A percentile compares a stretch with the other conserved stretches of the same genome.
phyloP scores from a whole-genome alignment of 805 yeast genomes.

The Ogataea degrootiae region DNA sequence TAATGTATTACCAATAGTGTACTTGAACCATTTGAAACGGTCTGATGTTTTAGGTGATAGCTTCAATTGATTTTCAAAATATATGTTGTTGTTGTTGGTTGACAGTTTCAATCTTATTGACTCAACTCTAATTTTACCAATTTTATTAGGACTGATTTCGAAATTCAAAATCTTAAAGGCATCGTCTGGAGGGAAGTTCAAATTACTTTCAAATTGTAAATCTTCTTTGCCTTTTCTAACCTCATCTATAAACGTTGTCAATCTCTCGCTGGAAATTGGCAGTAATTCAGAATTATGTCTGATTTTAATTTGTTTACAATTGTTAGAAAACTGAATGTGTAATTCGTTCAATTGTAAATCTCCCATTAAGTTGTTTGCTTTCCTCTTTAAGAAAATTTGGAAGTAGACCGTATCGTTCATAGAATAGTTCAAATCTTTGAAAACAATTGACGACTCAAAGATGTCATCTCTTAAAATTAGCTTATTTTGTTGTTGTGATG shows the following conservation, averaged over 20 bases:
- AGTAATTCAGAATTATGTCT: slow-evolving; percentile 7
- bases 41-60: not conserved
- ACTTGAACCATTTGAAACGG: slow-evolving; percentile 14
- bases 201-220: slow-evolving; percentile 10
- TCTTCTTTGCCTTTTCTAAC: slow-evolving; percentile 2
- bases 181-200: slow-evolving; percentile 9
- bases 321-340: slow-evolving; percentile 17
- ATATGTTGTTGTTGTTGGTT: slow-evolving; percentile 7
- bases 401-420: slow-evolving; percentile 21
- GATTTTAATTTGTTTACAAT: slow-evolving; percentile 6
- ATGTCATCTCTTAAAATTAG: slow-evolving; percentile 15
- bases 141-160: slow-evolving; percentile 15
- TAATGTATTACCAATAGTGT: not conserved
- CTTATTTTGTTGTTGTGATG: slow-evolving; percentile 1
- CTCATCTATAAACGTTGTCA: slow-evolving; percentile 1
- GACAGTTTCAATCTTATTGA: slow-evolving; percentile 12
- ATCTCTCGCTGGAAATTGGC: not conserved
- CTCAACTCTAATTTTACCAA: slow-evolving; percentile 23
- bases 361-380: slow-evolving; percentile 20
- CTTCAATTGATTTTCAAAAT: slow-evolving; percentile 13
- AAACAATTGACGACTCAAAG: slow-evolving; percentile 15
- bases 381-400: slow-evolving; percentile 30
- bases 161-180: slow-evolving; percentile 16
- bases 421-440: slow-evolving; percentile 12
- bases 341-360: slow-evolving; percentile 15